Evolutionary conservation across 495 filamentous ascomycete genomes (phyloP).

Genomic region (Penicillium herquei): DNA sequence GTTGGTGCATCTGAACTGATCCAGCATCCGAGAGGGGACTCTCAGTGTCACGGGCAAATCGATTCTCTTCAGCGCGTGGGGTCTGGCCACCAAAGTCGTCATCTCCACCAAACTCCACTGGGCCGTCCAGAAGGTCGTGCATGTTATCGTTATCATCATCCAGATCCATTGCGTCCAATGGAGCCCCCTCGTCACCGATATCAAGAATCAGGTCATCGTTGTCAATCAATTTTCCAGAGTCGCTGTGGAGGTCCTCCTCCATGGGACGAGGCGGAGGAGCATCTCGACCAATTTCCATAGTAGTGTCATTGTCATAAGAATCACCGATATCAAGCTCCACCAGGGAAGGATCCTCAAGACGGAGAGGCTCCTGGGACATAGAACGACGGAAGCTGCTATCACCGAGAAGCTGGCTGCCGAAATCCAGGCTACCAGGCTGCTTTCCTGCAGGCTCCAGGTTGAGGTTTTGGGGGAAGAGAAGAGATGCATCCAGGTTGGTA

Average conservation of each 20-base stretch:
- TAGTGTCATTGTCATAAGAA: conserved; percentile 51
- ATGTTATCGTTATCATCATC: conserved; percentile 34
- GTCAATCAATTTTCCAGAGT: conserved; percentile 53
- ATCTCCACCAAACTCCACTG: conserved; percentile 49
- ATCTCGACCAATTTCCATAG: conserved; percentile 83
- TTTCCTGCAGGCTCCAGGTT: conserved; percentile 56
- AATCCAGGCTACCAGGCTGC: conserved; percentile 53
- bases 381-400: conserved; percentile 56
- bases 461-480: conserved; percentile 67
- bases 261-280: conserved; percentile 62
- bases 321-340: conserved; percentile 54
- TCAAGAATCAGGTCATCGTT: conserved; percentile 48
- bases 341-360: conserved; percentile 48
- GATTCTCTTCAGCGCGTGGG: conserved; percentile 54
- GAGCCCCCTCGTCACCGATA: conserved; percentile 52
- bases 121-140: conserved; percentile 33
- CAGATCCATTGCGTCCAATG: conserved; percentile 41
- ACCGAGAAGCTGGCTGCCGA: conserved; percentile 69
- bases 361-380: conserved; percentile 48
- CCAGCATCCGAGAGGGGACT: conserved; percentile 41
- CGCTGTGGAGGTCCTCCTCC: conserved; percentile 73
- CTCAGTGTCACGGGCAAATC: conserved; percentile 60
- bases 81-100: conserved; percentile 38
- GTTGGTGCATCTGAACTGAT: conserved; percentile 26
- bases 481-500: conserved; percentile 68